A percentile compares a stretch with the other conserved stretches of the same genome.
These are phyloP conservation scores for Phytophthora hibernalis DNA, from an alignment of 352 stramenopile species.

Conservation along the genomic window DNA sequence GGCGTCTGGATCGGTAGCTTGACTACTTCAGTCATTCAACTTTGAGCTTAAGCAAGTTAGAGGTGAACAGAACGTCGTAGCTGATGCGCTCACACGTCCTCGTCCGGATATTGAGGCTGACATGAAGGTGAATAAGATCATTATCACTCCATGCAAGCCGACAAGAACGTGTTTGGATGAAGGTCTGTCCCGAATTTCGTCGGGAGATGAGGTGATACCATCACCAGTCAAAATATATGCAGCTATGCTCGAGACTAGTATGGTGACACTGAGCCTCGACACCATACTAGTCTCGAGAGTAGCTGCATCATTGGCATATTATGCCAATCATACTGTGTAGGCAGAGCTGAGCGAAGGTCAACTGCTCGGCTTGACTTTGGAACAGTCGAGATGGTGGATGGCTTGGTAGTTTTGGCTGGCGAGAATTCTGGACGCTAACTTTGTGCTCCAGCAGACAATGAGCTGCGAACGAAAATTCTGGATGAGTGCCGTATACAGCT, in stretches of 20 bases:
- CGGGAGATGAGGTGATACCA: not conserved
- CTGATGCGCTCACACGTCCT: not conserved
- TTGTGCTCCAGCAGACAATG: not conserved
- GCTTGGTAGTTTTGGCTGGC: not conserved
- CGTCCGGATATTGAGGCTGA: not conserved
- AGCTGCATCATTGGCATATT: too few species aligned
- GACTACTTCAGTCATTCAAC: not conserved
- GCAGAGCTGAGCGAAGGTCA: not conserved
- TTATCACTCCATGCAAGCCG: not conserved
- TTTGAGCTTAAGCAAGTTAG: not conserved
- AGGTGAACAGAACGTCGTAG: not conserved
- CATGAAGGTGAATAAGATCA: not conserved
- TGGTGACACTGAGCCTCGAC: not conserved
- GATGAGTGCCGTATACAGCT: not conserved
- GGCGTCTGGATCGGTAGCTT: not conserved
- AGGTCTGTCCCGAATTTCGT: not conserved
- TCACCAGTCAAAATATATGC: not conserved
- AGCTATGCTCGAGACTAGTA: not conserved
- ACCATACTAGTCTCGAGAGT: not conserved
- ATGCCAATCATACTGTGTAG: not conserved
- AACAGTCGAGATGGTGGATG: not conserved
- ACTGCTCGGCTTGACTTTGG: not conserved
- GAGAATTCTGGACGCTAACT: not conserved
- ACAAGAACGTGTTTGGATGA: not conserved
- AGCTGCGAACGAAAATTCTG: not conserved